Base-by-base conservation (phyloP, 345 rosid genomes). In the Populus tremula region DNA sequence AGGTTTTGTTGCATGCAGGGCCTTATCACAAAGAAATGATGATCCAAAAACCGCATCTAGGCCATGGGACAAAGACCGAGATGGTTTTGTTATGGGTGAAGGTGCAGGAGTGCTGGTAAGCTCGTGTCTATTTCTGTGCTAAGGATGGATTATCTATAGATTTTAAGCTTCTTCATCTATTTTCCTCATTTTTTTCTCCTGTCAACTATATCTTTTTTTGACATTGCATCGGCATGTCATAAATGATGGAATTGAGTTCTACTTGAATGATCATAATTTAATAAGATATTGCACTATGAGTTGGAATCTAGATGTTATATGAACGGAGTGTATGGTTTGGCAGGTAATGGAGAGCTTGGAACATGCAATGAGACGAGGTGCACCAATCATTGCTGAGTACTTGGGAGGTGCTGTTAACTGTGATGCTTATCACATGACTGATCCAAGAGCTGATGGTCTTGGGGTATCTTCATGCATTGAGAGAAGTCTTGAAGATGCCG, bases 271-370 rank as follows among this genome's bases (percentile, higher is more conserved):
- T 65, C n/a, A 21, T 72, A 18, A 9, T 66, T 23, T 67, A 56
- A 31, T 47, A 23, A 72, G n/a, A 41, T 21, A 11, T 35, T 31
- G 20, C n/a, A 16, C n/a, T 21, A 33, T 43, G n/a, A n/a, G 36
- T 27, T 41, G 53, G 77, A 65, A 39, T 66, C 47, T 16, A n/a
- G 20, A 68, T 70, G 73, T 47, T 70, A 35, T 70, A 31, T 80
- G n/a, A 54, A 69, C 47, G 35, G 50, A 33, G n/a, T 74, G 33
- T 78, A 25, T 67, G 61, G 41, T 69, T 45, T 77, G 53, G 56
- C 77, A 96, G 99, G 91, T 96, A 59, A 89, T 94, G 99, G 99
- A 96, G 86, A 96, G 97, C 82, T 88, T 96, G 89, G 99, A 96
- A 83, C 99, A 96, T 84, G 99, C 99, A 41, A 85, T 90, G 97